phyloP scores from a whole-genome alignment of 2,329 filamentous ascomycete species.

The Neocucurbitaria cava region DNA sequence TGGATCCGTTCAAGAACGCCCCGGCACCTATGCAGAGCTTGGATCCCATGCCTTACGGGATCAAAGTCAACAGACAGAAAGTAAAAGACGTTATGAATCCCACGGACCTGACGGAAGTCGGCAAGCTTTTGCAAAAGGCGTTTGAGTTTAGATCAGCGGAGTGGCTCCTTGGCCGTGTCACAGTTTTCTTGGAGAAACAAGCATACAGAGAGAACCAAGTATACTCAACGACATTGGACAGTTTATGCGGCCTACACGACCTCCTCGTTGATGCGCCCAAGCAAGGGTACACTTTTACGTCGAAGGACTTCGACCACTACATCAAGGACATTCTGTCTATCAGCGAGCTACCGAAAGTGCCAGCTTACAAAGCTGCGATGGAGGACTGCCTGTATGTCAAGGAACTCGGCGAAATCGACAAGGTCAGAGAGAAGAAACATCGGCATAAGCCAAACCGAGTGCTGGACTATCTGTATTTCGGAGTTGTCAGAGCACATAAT shows the following conservation, averaged over 20 bases:
- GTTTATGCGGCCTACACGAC: slow-evolving; percentile 52
- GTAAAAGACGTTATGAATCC: slow-evolving; percentile 55
- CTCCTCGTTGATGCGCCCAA: slow-evolving; percentile 55
- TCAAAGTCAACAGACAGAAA: slow-evolving; percentile 58
- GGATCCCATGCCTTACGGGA: slow-evolving; percentile 57
- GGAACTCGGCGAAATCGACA: slow-evolving; percentile 19
- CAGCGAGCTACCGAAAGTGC: slow-evolving; percentile 58
- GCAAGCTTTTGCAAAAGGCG: slow-evolving; percentile 59
- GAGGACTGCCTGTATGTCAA: slow-evolving; percentile 25
- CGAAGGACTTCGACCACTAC: slow-evolving; percentile 55
- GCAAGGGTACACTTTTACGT: slow-evolving; percentile 58
- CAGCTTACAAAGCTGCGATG: slow-evolving; percentile 45
- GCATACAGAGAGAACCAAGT: slow-evolving; percentile 59
- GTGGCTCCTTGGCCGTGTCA: slow-evolving; percentile 68
- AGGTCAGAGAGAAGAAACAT: slow-evolving; percentile 2
- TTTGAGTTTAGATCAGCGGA: slow-evolving; percentile 66
- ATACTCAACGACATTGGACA: slow-evolving; percentile 23
- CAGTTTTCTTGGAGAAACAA: slow-evolving; percentile 67
- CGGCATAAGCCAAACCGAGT: slow-evolving; percentile 55
- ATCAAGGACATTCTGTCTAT: slow-evolving; percentile 62
- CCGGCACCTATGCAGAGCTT: slow-evolving; percentile 56
- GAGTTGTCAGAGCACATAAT: slow-evolving; percentile 55
- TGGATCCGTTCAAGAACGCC: slow-evolving; percentile 71
- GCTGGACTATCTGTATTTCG: slow-evolving; percentile 68
- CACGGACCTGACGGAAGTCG: slow-evolving; percentile 36